A percentile compares a stretch with the other conserved stretches of the same genome.
These are phyloP conservation scores for Borealophlyctis nickersoniae DNA, from an alignment of 192 early-diverging fungal species.

Conservation along the genomic window DNA sequence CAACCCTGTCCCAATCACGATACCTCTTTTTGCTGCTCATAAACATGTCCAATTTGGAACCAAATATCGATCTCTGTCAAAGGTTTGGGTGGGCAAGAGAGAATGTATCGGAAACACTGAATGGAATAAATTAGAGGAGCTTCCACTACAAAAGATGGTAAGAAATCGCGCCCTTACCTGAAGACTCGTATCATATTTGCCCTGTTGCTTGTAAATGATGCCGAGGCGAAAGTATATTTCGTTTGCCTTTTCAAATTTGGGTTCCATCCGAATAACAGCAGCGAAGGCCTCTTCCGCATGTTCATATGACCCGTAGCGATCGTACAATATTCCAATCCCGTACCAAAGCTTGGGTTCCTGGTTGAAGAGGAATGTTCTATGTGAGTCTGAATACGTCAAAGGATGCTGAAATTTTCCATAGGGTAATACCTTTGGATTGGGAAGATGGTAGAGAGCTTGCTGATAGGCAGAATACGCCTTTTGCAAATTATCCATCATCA, in stretches of 20 bases:
- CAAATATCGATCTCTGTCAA: conserved; percentile 94
- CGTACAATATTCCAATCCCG: conserved; percentile 96
- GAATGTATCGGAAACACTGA: conserved; percentile 88
- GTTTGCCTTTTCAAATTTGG: conserved; percentile 94
- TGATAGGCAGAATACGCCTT: conserved; percentile 95
- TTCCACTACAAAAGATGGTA: neutral
- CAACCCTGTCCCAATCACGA: too few species aligned
- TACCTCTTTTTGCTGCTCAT: conserved; percentile 92
- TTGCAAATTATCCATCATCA: conserved; percentile 94
- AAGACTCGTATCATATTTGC: conserved; percentile 70
- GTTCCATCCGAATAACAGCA: conserved; percentile 91
- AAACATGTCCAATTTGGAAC: conserved; percentile 97
- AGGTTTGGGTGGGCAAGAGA: conserved; percentile 84
- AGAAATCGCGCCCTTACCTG: conserved; percentile 47
- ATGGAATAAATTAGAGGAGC: neutral
- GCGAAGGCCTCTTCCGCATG: conserved; percentile 96
- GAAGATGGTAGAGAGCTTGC: conserved; percentile 88
- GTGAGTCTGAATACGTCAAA: neutral
- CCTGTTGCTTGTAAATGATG: conserved; percentile 95
- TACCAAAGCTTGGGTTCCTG: conserved; percentile 99
- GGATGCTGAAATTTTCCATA: conserved; percentile 6
- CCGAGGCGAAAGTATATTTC: conserved; percentile 98
- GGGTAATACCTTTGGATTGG: conserved; percentile 87
- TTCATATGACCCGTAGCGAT: conserved; percentile 94
- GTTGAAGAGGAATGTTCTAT: neutral